Conservation (phyloP, 2,329 filamentous ascomycete genomes). For the Colletotrichum spaethianum region DNA sequence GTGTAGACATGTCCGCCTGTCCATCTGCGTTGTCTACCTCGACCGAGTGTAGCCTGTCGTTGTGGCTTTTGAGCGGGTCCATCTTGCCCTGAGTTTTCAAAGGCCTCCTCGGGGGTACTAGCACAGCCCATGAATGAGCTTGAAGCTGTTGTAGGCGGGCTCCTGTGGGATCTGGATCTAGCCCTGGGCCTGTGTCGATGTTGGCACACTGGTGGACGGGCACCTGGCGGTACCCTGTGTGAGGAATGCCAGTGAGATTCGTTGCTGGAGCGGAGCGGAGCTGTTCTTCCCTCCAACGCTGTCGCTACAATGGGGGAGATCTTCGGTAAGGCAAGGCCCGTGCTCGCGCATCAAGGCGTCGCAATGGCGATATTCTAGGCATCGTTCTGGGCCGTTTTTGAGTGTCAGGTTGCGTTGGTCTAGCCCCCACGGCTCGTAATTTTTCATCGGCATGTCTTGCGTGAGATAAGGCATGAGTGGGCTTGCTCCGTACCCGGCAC, state of each 20-base stretch:
- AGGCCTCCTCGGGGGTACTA: background rate
- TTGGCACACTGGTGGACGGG: background rate
- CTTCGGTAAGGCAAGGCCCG: background rate
- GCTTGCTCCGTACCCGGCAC: background rate
- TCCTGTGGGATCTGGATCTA: background rate
- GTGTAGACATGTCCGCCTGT: background rate
- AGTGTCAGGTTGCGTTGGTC: slow-evolving; percentile 29
- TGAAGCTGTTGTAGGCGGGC: background rate
- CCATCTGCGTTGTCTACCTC: background rate
- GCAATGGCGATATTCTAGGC: background rate
- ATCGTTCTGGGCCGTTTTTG: slow-evolving; percentile 34
- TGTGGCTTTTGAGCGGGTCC: background rate
- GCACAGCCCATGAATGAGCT: background rate
- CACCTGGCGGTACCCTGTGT: background rate
- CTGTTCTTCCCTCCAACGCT: background rate
- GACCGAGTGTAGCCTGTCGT: background rate
- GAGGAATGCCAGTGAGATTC: background rate
- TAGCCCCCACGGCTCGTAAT: background rate
- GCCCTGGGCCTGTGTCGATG: background rate
- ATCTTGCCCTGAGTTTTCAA: background rate
- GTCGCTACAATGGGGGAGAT: background rate
- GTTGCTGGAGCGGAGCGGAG: background rate
- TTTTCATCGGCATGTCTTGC: background rate
- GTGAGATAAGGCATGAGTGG: background rate
- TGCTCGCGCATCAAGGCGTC: background rate